A percentile compares a stretch with the other conserved stretches of the same genome.
phyloP scores from a whole-genome alignment of 2,329 filamentous ascomycete genomes.

The Aspergillus chevalieri region DNA sequence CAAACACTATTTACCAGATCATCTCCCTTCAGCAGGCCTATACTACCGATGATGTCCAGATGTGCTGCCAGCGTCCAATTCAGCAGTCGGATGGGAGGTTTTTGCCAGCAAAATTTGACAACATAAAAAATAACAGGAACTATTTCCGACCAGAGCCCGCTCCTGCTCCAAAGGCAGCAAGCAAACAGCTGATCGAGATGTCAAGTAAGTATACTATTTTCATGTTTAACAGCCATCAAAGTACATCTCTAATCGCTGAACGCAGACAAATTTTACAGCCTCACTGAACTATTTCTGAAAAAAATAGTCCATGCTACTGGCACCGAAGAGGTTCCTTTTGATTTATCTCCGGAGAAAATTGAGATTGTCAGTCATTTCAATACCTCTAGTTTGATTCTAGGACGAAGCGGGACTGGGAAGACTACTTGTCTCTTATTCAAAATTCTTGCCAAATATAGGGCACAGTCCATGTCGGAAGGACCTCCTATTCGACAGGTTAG shows the following conservation, averaged over 20 bases:
- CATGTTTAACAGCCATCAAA: not conserved
- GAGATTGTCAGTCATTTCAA: slow-evolving; percentile 19
- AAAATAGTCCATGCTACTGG: slow-evolving; percentile 11
- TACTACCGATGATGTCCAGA: not conserved
- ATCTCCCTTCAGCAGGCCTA: slow-evolving; percentile 6
- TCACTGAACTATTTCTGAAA: slow-evolving; percentile 21
- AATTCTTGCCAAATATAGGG: slow-evolving; percentile 19
- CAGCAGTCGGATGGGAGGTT: slow-evolving; percentile 10
- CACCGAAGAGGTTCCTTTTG: slow-evolving; percentile 25
- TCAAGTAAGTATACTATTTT: slow-evolving; percentile 5
- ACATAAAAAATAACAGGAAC: not conserved
- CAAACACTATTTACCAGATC: slow-evolving; percentile 6
- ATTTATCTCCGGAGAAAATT: slow-evolving; percentile 23
- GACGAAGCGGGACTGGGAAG: slow-evolving; percentile 28
- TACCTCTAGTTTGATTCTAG: slow-evolving; percentile 22
- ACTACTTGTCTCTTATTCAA: slow-evolving; percentile 28
- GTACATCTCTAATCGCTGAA: not conserved
- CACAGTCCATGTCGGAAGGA: slow-evolving; percentile 4
- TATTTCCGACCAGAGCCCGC: not conserved
- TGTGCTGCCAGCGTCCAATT: slow-evolving; percentile 5
- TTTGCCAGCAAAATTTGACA: slow-evolving; percentile 6
- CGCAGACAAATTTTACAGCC: slow-evolving; percentile 24
- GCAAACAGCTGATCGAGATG: slow-evolving; percentile 8
- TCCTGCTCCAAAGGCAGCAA: not conserved
- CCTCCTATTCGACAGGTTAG: slow-evolving; percentile 13